Conservation (phyloP, 2,329 filamentous ascomycete species). For the Chaetomium olivaceum region DNA sequence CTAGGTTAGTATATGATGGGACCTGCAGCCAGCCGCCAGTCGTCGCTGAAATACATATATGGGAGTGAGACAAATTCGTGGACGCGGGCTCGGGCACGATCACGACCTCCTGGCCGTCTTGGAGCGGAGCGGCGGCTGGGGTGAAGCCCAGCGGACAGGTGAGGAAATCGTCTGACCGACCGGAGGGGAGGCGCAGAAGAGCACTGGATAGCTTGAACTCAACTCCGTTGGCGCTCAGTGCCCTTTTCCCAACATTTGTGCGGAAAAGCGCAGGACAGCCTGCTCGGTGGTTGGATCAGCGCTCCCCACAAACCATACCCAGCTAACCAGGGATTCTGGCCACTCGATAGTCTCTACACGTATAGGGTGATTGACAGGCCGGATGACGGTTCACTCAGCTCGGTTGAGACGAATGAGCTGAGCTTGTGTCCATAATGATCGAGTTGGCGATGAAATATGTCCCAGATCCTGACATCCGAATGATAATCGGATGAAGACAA, state of each 20-base stretch:
- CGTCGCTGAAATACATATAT: neutral
- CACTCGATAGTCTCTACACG: neutral
- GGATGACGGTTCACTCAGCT: neutral
- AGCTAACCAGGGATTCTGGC: neutral
- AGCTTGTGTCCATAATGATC: neutral
- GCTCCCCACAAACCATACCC: neutral
- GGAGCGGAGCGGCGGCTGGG: neutral
- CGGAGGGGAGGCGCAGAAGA: neutral
- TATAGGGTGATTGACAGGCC: neutral
- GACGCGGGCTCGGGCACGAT: neutral
- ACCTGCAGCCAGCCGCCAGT: neutral
- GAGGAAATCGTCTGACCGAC: no score
- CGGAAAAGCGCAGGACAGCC: conserved; percentile 3
- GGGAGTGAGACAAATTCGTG: neutral
- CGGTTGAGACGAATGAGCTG: neutral
- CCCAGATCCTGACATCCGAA: neutral
- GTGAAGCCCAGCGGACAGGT: no score
- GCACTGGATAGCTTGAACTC: conserved; percentile 1
- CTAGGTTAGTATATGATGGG: neutral
- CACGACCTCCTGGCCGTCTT: neutral
- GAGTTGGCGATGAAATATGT: neutral
- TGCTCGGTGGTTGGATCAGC: neutral
- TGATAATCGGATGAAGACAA: neutral
- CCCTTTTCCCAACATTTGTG: neutral
- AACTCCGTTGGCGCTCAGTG: neutral